Percentiles rank a stretch among this genome's conserved stretches.
phyloP scores from a whole-genome alignment of 2,329 filamentous ascomycete genomes.

The Salinomyces thailandicus region DNA sequence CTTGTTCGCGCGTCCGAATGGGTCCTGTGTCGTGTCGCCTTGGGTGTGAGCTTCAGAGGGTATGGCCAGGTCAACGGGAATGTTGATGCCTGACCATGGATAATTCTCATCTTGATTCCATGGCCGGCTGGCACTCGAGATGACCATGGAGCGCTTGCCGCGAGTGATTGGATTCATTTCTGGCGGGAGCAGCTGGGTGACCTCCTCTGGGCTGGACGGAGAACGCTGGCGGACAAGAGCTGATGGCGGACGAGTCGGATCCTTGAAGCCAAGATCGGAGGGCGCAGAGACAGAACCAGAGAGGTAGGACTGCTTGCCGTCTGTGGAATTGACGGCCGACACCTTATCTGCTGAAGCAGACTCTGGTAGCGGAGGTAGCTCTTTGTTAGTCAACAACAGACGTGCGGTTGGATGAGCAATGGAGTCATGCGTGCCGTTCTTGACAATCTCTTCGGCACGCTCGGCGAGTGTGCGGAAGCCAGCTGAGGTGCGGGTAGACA shows the following conservation, averaged over 20 bases:
- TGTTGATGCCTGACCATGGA: constrained; percentile 32
- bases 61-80: constrained; percentile 32
- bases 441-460: constrained; percentile 28
- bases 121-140: constrained; percentile 32
- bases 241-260: constrained; percentile 18
- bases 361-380: constrained; percentile 26
- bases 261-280: constrained; percentile 16
- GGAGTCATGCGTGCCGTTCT: constrained; percentile 28
- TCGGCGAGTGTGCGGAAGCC: constrained; percentile 29
- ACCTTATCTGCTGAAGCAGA: constrained; percentile 20
- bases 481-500: constrained; percentile 27
- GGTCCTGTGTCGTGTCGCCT: constrained; percentile 16
- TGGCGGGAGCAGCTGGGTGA: constrained; percentile 20
- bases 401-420: constrained; percentile 12
- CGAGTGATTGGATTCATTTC: constrained; percentile 26
- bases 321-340: constrained; percentile 12
- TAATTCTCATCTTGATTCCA: constrained; percentile 41
- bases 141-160: constrained; percentile 22
- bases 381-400: constrained; percentile 22
- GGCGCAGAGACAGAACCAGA: constrained; percentile 25
- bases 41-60: constrained; percentile 24
- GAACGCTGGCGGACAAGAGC: constrained; percentile 21
- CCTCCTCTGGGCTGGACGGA: constrained; percentile 23
- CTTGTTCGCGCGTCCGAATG: constrained; percentile 19
- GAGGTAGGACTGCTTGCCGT: constrained; percentile 20